These are phyloP conservation scores for Verbascum thapsus DNA, from an alignment of 257 asterid genomes.

Conservation along the genomic window DNA sequence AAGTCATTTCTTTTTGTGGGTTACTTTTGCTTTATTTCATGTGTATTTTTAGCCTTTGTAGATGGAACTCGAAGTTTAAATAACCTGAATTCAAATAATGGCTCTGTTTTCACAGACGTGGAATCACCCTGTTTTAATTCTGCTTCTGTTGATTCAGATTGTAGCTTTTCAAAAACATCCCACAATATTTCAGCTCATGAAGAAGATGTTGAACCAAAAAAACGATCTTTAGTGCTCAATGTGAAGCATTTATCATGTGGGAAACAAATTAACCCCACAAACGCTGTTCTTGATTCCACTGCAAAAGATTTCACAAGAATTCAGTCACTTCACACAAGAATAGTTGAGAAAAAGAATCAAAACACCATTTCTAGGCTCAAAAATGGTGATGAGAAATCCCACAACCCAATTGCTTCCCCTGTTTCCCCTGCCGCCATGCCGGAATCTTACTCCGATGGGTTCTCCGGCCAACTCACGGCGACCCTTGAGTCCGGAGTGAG, in stretches of 20 bases:
- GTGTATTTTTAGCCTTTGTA: constrained; percentile 34
- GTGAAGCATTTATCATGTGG: constrained; percentile 57
- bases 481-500: constrained; percentile 70
- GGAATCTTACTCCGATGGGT: constrained; percentile 34
- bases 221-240: constrained; percentile 54
- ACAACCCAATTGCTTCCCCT: neutral
- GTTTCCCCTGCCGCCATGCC: constrained; percentile 33
- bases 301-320: constrained; percentile 67
- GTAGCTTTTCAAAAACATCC: constrained; percentile 32
- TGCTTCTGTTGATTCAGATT: constrained; percentile 38
- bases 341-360: constrained; percentile 60
- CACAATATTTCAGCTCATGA: constrained; percentile 23
- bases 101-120: constrained; percentile 33
- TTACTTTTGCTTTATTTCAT: constrained; percentile 36
- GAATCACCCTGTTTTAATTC: constrained; percentile 45
- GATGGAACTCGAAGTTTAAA: constrained; percentile 31
- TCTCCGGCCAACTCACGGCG: constrained; percentile 60
- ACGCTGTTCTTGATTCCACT: constrained; percentile 54
- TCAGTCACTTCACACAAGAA: constrained; percentile 66
- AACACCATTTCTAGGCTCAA: constrained; percentile 43
- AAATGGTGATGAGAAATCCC: constrained; percentile 7
- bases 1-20: constrained; percentile 34
- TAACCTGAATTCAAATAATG: constrained; percentile 34
- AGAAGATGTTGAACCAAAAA: constrained; percentile 32
- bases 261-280: constrained; percentile 32